Base-by-base conservation (phyloP, 2,329 filamentous ascomycete genomes). In the Diaporthe citrichinensis region DNA sequence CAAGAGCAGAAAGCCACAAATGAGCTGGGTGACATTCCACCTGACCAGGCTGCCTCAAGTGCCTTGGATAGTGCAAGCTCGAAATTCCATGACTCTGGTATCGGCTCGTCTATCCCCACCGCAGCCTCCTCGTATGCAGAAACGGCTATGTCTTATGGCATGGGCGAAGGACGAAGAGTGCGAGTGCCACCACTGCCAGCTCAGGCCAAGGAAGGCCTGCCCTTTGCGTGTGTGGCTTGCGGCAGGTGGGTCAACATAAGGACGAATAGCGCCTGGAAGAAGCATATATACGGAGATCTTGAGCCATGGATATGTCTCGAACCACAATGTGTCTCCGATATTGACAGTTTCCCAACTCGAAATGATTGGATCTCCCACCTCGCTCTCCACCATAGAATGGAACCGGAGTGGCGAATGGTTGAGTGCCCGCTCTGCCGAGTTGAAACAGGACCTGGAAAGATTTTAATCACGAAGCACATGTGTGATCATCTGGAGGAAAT, bases 231-330 rank as follows among this genome's bases (percentile, higher is more conserved):
- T 20, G 17, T 72, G 3, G 57, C 39, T 15, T 75, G 74, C 36
- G 69, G 74, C 2, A 53, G 55, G 8, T 23, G 1, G 12, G n/a
- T 72, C 51, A 17, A 25, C 1, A 67, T 72, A 12, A 17, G 4
- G 0, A 67, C 34, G 9, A 59, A 73, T 23, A 44, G 51, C 34
- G 49, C 59, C n/a, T 75, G 74, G 74, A 73, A 75, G 41, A 3
- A 53, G 39, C 74, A 75, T n/a, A 34, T 75, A 34, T 73, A 49
- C n/a, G 61, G 17, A 17, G 74, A 75, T 25, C 69, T 75, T 1
- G 14, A 36, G n/a, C 69, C 74, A n/a, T 73, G 74, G 74, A 31
- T 73, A 10, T 75, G 74, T 14, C 68, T 75, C 8, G 59, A 75
- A 23, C 31, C 20, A 41, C 23, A 57, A 5, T 75, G 69, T 23